Evolutionary conservation across 257 asterid genomes (phyloP).

Genomic region (Solanum arcanum): DNA sequence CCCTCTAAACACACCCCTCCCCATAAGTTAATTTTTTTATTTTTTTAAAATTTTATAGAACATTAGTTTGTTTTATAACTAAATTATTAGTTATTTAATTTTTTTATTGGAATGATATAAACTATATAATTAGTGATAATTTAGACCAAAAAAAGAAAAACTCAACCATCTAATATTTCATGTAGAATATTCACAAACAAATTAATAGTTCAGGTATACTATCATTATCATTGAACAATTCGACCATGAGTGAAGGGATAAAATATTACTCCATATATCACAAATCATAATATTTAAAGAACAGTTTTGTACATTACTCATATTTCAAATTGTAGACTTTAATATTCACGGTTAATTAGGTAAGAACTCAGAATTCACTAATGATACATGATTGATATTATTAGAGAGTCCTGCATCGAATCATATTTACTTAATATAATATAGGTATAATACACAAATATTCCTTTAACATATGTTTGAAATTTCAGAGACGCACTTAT

Average conservation of each 20-base stretch:
- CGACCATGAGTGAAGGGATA: not conserved
- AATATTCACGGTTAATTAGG: not conserved
- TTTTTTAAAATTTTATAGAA: too few species aligned
- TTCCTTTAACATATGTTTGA: rapidly evolving
- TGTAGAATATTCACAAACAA: too few species aligned
- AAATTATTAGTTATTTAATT: too few species aligned
- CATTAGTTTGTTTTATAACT: too few species aligned
- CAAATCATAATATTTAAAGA: not conserved
- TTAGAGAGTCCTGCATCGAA: not conserved
- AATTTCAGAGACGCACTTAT: too few species aligned
- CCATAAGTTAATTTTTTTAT: not conserved
- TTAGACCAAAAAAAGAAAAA: too few species aligned
- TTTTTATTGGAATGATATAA: too few species aligned
- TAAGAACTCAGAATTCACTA: not conserved
- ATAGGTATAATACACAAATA: rapidly evolving
- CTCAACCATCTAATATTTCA: too few species aligned
- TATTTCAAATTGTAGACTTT: not conserved
- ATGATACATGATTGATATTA: not conserved
- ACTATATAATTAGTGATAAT: too few species aligned
- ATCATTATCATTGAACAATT: too few species aligned
- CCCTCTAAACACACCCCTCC: not conserved
- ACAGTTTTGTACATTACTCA: too few species aligned
- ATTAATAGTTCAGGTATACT: too few species aligned
- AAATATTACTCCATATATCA: not conserved
- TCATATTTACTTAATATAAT: not conserved